Evolutionary conservation across 495 filamentous ascomycete species (phyloP), one percentile per base, ranked within the genome.

Genomic region (Glutinoglossum americanum): DNA sequence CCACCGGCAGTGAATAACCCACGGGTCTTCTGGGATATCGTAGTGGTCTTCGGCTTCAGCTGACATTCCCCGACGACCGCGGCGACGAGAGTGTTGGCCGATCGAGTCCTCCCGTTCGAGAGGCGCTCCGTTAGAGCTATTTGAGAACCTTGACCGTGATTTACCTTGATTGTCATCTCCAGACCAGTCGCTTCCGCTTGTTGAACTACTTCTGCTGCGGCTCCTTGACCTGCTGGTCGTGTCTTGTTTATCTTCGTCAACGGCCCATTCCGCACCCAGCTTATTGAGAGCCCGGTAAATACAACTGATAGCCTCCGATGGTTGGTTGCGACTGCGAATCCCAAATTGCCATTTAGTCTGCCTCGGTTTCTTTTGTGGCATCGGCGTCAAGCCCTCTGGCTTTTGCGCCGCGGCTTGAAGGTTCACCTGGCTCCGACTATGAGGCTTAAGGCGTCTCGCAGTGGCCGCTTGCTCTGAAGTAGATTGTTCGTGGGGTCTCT

Each of bases 331-430:
- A 25, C 85, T 90, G 0, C 92, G 80, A 59, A 98, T 98, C 32
- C 92, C 92, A 65, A 97, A 98, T 68, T 97, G 93, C 92, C 92
- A 98, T 59, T 87, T 84, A 0, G 87, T 85, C 2, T 80, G 78
- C 56, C 77, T 77, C 28, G 68, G 71, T 67, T 81, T 85, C 66
- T 84, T 89, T 27, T 71, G 55, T 9, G 69, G 68, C 5, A 73
- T 41, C 1, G 65, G 54, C 11, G 70, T 73, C 68, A 73, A 15
- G 56, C 30, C 33, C 41, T 59, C 44, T 32, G 69, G 70, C 32
- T 81, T 81, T 59, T 81, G 74, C 41, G 69, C 73, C n/a, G 68
- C 79, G 60, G 72, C 78, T 64, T 77, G 77, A 67, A 80, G 67
- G 64, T 82, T 77, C 51, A 72, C 66, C 59, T 70, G 71, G 62